A percentile compares a stretch with the other conserved stretches of the same genome.
Conservation (phyloP, 148 eudicot genomes). For the Diospyros lotus region DNA sequence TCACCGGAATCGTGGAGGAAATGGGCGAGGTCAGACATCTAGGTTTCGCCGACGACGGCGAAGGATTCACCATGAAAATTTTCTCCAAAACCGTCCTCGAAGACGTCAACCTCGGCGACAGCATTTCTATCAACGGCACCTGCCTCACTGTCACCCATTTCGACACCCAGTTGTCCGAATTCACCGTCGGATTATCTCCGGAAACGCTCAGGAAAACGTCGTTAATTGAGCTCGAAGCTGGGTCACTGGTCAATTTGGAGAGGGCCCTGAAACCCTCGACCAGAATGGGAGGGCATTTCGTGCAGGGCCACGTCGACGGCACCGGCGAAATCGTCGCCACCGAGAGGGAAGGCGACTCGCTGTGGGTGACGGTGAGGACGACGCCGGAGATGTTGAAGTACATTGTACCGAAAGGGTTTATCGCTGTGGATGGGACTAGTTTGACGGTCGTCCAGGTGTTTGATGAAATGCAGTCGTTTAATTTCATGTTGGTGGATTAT, state of each 20-base stretch:
- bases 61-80: constrained; percentile 56
- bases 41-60: constrained; percentile 48
- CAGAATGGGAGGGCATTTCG: constrained; percentile 98
- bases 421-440: constrained; percentile 91
- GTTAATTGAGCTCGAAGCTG: constrained; percentile 55
- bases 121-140: constrained; percentile 87
- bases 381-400: constrained; percentile 62
- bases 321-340: constrained; percentile 67
- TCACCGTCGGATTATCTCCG: constrained; percentile 71
- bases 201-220: constrained; percentile 84
- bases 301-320: constrained; percentile 98
- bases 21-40: constrained; percentile 65
- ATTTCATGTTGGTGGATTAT: constrained; percentile 85
- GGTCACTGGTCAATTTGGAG: constrained; percentile 80
- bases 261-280: constrained; percentile 83
- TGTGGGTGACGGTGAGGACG: constrained; percentile 89
- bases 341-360: constrained; percentile 63
- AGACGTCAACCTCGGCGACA: constrained; percentile 83
- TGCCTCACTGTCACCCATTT: constrained; percentile 83
- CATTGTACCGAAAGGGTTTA: constrained; percentile 88
- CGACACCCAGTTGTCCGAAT: constrained; percentile 36
- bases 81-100: constrained; percentile 57
- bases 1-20: constrained; percentile 94
- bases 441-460: constrained; percentile 90
- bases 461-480: constrained; percentile 73